phyloP scores from a whole-genome alignment of 2,329 filamentous ascomycete species.

The Cladobotryum mycophilum region DNA sequence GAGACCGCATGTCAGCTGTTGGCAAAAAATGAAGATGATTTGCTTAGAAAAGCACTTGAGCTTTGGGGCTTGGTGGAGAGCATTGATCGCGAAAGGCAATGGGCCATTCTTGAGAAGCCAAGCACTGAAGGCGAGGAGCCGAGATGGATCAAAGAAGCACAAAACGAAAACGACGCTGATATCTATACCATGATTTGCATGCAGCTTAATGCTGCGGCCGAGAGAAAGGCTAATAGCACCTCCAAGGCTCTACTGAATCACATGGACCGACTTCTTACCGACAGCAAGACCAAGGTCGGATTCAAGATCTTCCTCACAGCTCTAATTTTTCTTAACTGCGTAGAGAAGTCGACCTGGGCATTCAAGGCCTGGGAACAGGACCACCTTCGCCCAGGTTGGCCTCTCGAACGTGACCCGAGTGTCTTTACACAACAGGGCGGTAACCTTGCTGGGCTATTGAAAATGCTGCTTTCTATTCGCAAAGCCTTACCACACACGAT shows the following conservation, averaged over 20 bases:
- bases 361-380: slow-evolving; percentile 64
- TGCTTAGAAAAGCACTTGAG: slow-evolving; percentile 53
- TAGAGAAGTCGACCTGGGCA: slow-evolving; percentile 63
- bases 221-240: slow-evolving; percentile 55
- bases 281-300: slow-evolving; percentile 53
- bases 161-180: slow-evolving; percentile 45
- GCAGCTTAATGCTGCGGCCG: slow-evolving; percentile 58
- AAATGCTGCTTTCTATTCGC: slow-evolving; percentile 56
- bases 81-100: slow-evolving; percentile 57
- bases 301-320: slow-evolving; percentile 57
- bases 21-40: slow-evolving; percentile 44
- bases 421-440: slow-evolving; percentile 54
- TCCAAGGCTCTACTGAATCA: slow-evolving; percentile 53
- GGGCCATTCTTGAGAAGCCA: slow-evolving; percentile 48
- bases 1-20: slow-evolving; percentile 44
- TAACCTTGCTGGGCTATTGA: slow-evolving; percentile 50
- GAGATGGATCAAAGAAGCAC: slow-evolving; percentile 43
- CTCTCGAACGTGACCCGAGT: slow-evolving; percentile 50
- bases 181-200: slow-evolving; percentile 56
- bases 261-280: slow-evolving; percentile 55
- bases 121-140: slow-evolving; percentile 34
- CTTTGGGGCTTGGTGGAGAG: slow-evolving; percentile 61
- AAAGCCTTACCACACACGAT: slow-evolving; percentile 51
- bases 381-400: slow-evolving; percentile 54
- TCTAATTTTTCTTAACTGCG: slow-evolving; percentile 57